Conservation (phyloP, 495 filamentous ascomycete genomes). For the Alectoria sarmentosa region DNA sequence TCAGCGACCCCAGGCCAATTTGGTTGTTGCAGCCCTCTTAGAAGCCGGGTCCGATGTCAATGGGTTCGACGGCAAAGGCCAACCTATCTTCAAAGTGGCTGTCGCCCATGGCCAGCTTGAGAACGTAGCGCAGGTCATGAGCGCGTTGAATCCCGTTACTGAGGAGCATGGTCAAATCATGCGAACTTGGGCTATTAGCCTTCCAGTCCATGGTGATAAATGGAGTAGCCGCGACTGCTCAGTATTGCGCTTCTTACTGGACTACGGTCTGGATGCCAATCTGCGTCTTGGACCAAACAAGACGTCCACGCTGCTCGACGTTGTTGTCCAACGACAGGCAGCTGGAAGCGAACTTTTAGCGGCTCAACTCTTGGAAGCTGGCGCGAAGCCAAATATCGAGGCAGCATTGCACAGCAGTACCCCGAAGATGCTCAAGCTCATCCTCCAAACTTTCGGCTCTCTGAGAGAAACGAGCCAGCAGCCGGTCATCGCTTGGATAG, state of each 20-base stretch:
- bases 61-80: slow-evolving; percentile 23
- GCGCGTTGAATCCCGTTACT: slow-evolving; percentile 3
- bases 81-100: slow-evolving; percentile 15
- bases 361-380: slow-evolving; percentile 11
- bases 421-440: slow-evolving; percentile 5
- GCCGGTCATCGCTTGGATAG: slow-evolving; percentile 5
- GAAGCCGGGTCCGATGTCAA: slow-evolving; percentile 29
- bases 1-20: slow-evolving; percentile 22
- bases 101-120: slow-evolving; percentile 3
- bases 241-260: slow-evolving; percentile 4
- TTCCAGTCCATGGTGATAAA: slow-evolving; percentile 3
- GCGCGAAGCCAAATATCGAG: slow-evolving; percentile 13
- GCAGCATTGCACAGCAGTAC: slow-evolving; percentile 9
- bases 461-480: slow-evolving; percentile 6
- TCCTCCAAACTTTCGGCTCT: slow-evolving; percentile 1
- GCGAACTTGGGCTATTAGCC: slow-evolving; percentile 6
- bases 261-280: slow-evolving; percentile 18
- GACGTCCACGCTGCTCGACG: slow-evolving; percentile 12
- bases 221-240: slow-evolving; percentile 13
- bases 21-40: slow-evolving; percentile 21
- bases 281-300: slow-evolving; percentile 2
- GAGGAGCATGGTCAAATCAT: slow-evolving; percentile 2
- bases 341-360: slow-evolving; percentile 1
- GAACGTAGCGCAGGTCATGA: slow-evolving; percentile 9
- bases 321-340: slow-evolving; percentile 4